Conservation (phyloP, 1,139 yeast species). For the Magnusiomyces tetraspermus region DNA sequence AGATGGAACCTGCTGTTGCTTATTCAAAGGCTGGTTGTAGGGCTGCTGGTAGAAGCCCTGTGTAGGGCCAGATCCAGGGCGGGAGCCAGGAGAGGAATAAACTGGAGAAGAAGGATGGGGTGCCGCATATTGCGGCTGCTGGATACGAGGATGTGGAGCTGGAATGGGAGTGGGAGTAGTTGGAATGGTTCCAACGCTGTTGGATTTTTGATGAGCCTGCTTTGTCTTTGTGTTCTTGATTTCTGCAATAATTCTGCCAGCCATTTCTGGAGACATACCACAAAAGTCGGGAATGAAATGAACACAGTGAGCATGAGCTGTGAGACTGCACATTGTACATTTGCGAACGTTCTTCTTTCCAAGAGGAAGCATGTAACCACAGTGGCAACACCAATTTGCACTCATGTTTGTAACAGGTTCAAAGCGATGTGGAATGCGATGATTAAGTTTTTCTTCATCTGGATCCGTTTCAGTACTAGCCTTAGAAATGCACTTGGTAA, state of each 20-base stretch:
- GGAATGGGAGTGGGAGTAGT: slow-evolving; percentile 8
- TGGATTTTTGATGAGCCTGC: slow-evolving; percentile 24
- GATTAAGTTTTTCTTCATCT: slow-evolving; percentile 86
- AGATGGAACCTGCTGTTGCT: not conserved
- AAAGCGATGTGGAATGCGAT: slow-evolving; percentile 92
- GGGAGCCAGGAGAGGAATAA: slow-evolving; percentile 5
- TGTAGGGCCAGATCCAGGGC: slow-evolving; percentile 6
- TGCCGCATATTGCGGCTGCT: slow-evolving; percentile 3
- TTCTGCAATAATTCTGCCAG: slow-evolving; percentile 76
- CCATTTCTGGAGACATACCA: slow-evolving; percentile 98
- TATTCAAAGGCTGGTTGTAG: slow-evolving; percentile 4
- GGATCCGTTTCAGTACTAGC: slow-evolving; percentile 76
- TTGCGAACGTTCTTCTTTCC: slow-evolving; percentile 87
- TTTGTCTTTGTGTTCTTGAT: slow-evolving; percentile 67
- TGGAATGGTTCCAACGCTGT: slow-evolving; percentile 23
- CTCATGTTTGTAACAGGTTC: slow-evolving; percentile 86
- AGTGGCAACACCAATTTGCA: slow-evolving; percentile 98
- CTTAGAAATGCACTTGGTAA: slow-evolving; percentile 89
- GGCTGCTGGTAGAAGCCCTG: slow-evolving; percentile 8
- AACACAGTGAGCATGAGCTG: slow-evolving; percentile 89
- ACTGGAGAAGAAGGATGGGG: slow-evolving; percentile 13
- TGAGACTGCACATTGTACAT: slow-evolving; percentile 89
- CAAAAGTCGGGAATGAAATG: slow-evolving; percentile 96
- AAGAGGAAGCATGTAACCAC: slow-evolving; percentile 93
- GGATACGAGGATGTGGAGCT: slow-evolving; percentile 8